A percentile compares a stretch with the other conserved stretches of the same genome.
These are phyloP conservation scores for Parsonsia alboflavescens DNA, from an alignment of 257 asterid genomes.

Conservation along the genomic window DNA sequence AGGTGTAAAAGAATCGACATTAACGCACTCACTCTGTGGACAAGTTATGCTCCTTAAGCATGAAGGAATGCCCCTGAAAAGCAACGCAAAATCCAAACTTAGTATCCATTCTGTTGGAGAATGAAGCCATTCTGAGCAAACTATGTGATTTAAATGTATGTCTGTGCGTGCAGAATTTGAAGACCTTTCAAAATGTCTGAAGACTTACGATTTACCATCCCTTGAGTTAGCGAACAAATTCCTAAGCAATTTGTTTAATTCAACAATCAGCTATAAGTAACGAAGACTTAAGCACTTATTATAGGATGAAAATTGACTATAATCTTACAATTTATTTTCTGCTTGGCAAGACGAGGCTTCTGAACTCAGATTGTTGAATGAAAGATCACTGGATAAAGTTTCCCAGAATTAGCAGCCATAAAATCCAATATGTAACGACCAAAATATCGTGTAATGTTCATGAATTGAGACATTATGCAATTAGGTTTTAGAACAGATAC, in stretches of 20 bases:
- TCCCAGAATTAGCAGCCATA: background rate
- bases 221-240: conserved; percentile 61
- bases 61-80: conserved; percentile 43
- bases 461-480: no score
- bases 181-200: background rate
- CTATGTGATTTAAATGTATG: no score
- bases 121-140: background rate
- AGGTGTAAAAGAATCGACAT: background rate
- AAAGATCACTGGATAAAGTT: conserved; percentile 48
- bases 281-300: background rate
- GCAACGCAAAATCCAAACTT: conserved; percentile 8
- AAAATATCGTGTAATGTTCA: background rate
- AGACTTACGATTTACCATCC: conserved; percentile 45
- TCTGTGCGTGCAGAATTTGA: background rate
- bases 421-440: background rate
- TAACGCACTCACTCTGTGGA: conserved; percentile 53
- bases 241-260: conserved; percentile 25
- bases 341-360: conserved; percentile 28
- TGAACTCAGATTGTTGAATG: conserved; percentile 54
- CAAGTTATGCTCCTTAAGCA: conserved; percentile 40
- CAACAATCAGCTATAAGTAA: conserved; percentile 14
- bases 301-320: background rate
- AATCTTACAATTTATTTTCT: conserved; percentile 10
- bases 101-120: conserved; percentile 14
- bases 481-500: no score